phyloP scores from a whole-genome alignment of 495 filamentous ascomycete species.

The Sphaerosporella brunnea region DNA sequence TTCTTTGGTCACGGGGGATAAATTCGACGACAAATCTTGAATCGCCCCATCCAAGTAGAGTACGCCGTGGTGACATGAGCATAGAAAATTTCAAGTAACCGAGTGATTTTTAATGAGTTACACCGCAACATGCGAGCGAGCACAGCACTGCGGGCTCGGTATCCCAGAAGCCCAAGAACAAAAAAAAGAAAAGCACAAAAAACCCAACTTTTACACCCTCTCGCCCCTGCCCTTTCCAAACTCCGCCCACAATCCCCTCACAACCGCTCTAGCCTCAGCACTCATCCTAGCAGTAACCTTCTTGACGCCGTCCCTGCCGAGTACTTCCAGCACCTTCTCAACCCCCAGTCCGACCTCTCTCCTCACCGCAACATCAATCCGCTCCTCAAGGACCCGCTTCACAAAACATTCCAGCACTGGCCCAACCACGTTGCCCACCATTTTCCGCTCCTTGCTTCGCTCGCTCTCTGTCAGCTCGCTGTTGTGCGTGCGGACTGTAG shows the following conservation, averaged over 20 bases:
- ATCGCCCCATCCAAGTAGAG: too few species aligned
- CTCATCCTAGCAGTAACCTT: conserved; percentile 13
- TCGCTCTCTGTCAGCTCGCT: conserved; percentile 10
- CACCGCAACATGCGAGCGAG: too few species aligned
- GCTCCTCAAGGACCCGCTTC: conserved; percentile 14
- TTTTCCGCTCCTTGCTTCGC: conserved; percentile 16
- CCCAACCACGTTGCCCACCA: conserved; percentile 15
- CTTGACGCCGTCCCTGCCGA: conserved; percentile 19
- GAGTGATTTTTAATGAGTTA: too few species aligned
- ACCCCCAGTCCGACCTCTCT: conserved; percentile 15
- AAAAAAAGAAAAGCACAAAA: too few species aligned
- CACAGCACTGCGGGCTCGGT: too few species aligned
- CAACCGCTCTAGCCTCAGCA: conserved; percentile 21
- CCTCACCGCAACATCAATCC: conserved; percentile 18
- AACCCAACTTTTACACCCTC: conserved; percentile 7
- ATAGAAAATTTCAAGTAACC: too few species aligned
- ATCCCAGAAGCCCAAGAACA: too few species aligned
- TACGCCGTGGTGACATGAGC: too few species aligned
- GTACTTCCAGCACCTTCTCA: conserved; percentile 12
- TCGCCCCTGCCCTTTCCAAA: conserved; percentile 9
- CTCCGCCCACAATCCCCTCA: conserved; percentile 20
- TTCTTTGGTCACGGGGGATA: too few species aligned
- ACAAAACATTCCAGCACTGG: conserved; percentile 15
- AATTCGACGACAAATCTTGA: too few species aligned
- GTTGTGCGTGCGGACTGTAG: conserved; percentile 11